Conservation (phyloP, 192 early-diverging fungal genomes). For the Backusella psychrophila region DNA sequence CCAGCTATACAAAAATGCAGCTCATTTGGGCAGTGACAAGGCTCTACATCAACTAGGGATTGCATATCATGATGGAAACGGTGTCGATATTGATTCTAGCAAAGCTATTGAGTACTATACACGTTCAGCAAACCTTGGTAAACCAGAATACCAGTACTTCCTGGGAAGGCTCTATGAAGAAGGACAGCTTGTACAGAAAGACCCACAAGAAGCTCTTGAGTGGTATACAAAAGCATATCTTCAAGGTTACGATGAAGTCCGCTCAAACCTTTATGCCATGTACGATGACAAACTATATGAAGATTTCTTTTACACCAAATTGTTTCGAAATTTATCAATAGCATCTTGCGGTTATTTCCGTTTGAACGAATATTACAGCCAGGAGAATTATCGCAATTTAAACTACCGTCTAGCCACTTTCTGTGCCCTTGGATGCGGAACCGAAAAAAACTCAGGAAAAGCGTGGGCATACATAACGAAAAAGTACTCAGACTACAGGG, state of each 20-base stretch:
- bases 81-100: background rate
- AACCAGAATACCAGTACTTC: background rate
- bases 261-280: background rate
- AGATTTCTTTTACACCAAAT: background rate
- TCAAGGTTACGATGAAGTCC: background rate
- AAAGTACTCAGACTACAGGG: too few relatives aligned
- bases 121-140: background rate
- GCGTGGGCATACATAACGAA: too few relatives aligned
- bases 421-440: too few relatives aligned
- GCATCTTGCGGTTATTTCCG: too few relatives aligned
- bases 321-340: background rate
- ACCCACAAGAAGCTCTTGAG: background rate
- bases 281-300: background rate
- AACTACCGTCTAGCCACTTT: too few relatives aligned
- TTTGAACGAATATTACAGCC: too few relatives aligned
- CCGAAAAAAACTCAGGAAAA: too few relatives aligned
- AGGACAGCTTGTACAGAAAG: background rate
- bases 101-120: background rate
- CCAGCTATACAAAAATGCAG: background rate
- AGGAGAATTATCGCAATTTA: too few relatives aligned
- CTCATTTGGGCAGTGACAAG: background rate
- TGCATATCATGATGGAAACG: background rate
- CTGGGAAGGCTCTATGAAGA: background rate
- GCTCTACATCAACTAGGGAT: background rate
- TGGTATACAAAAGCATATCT: background rate